These are phyloP conservation scores for Trapa incisa DNA, from an alignment of 345 rosid species.

Conservation along the genomic window DNA sequence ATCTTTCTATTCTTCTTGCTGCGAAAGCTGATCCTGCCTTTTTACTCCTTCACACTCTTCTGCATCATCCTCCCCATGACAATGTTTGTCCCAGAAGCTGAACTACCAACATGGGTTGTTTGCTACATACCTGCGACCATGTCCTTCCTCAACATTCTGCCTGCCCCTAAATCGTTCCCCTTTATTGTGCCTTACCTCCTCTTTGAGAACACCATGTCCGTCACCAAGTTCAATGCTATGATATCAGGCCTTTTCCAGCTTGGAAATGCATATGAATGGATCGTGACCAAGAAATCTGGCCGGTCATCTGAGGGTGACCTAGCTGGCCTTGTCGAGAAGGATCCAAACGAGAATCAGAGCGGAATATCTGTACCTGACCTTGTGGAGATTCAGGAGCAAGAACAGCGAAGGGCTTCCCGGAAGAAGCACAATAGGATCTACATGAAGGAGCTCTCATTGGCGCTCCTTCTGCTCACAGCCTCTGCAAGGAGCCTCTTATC, in stretches of 20 bases:
- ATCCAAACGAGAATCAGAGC: slow-evolving; percentile 18
- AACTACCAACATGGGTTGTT: slow-evolving; percentile 43
- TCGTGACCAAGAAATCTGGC: slow-evolving; percentile 45
- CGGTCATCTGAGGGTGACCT: slow-evolving; percentile 48
- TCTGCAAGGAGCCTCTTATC: slow-evolving; percentile 79
- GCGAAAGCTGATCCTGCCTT: slow-evolving; percentile 38
- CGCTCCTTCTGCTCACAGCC: slow-evolving; percentile 76
- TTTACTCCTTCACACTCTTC: slow-evolving; percentile 45
- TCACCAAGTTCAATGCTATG: slow-evolving; percentile 48
- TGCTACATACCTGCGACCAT: slow-evolving; percentile 49
- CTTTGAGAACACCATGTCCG: slow-evolving; percentile 48
- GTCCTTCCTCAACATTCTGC: slow-evolving; percentile 48
- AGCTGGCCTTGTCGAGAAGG: slow-evolving; percentile 24
- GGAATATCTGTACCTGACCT: slow-evolving; percentile 27
- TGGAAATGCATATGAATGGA: slow-evolving; percentile 48
- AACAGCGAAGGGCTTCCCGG: slow-evolving; percentile 19
- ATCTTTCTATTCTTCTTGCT: slow-evolving; percentile 44
- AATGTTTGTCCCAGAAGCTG: slow-evolving; percentile 44
- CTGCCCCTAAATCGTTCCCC: slow-evolving; percentile 40
- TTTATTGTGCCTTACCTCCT: slow-evolving; percentile 48
- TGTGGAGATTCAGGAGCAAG: slow-evolving; percentile 18
- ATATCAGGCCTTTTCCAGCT: slow-evolving; percentile 48
- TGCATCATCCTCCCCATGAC: slow-evolving; percentile 50
- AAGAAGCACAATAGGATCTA: slow-evolving; percentile 70
- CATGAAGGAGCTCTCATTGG: slow-evolving; percentile 67